Evolutionary conservation across 139 green algal genomes (phyloP), one percentile per base, ranked within the genome.

Genomic region (Chlamydomonas eustigma): DNA sequence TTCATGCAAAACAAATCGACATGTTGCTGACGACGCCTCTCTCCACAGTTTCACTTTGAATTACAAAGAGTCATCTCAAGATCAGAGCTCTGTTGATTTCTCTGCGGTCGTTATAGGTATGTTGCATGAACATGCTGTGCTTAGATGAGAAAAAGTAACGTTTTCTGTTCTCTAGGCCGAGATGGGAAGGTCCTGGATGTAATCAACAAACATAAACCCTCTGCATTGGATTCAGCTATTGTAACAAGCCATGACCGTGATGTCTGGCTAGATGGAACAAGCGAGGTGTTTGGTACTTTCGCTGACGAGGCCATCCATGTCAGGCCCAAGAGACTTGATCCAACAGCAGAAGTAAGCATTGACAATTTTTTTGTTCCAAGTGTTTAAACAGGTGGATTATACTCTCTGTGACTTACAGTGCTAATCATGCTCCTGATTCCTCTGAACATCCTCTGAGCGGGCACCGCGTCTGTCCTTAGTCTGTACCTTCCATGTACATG

Each of bases 301-400:
- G 44, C 44, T 28, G 81, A 86, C 22, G 81, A 86, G 52, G 77
- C 80, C 2, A 76, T 86, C 5, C 76, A 83, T 50, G 79, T 86
- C 39, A 51, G 82, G 12, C 81, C 81, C 1, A 86, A 86, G 64
- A 73, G 64, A 22, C n/a, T 83, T 22, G 77, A 82, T 25, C 77
- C 71, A 39, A 33, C 52, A 22, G 77, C 71, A 37, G 77, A 82
- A 71, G 77, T 82, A 51, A 18, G 76, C 25, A 58, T 58, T 12
- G 44, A 18, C 44, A 18, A 18, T 12, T 12, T 58, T 58, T 70
- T 22, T 8, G 8, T 32, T 35, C 24, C 63, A 70, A 18, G 30
- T 37, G 32, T 8, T 22, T 22, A 37, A 28, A 22, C 30, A 32
- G 63, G 63, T 70, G 25, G 25, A 70, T 5, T 70, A 8, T 22